Evolutionary conservation across 2,329 filamentous ascomycete species (phyloP).

Genomic region (Xylariaceae sp.): DNA sequence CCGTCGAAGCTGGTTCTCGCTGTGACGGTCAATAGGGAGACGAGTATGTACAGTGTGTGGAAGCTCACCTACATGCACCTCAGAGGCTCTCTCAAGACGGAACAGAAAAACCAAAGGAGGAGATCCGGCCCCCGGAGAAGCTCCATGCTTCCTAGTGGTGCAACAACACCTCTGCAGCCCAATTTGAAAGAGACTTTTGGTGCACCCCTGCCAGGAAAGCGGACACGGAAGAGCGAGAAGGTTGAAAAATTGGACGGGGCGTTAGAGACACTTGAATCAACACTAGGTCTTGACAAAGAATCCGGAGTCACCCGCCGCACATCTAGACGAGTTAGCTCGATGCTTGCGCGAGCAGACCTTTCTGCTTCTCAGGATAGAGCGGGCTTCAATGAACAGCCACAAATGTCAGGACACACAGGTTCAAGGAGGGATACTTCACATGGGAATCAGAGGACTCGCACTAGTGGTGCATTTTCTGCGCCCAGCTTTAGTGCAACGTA

Average conservation of each 20-base stretch:
- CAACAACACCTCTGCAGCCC: constrained; percentile 70
- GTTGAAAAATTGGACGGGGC: constrained; percentile 40
- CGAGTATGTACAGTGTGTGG: constrained; percentile 80
- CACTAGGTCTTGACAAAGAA: constrained; percentile 65
- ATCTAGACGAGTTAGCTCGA: constrained; percentile 81
- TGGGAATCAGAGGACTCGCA: constrained; percentile 59
- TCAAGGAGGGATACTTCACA: constrained; percentile 70
- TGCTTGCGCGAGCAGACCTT: constrained; percentile 81
- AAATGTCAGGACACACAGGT: constrained; percentile 35
- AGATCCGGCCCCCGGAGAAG: constrained; percentile 52
- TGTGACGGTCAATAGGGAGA: constrained; percentile 75
- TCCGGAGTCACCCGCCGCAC: constrained; percentile 52
- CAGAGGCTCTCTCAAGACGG: constrained; percentile 51
- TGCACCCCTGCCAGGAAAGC: constrained; percentile 49
- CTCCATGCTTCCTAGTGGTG: constrained; percentile 68
- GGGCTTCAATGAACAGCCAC: constrained; percentile 67
- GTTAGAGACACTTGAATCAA: constrained; percentile 60
- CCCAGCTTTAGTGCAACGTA: constrained; percentile 33
- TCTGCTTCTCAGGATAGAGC: constrained; percentile 79
- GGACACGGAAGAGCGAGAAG: constrained; percentile 47
- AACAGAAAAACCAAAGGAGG: constrained; percentile 41
- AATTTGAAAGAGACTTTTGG: constrained; percentile 76
- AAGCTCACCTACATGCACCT: constrained; percentile 71
- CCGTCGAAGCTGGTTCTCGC: constrained; percentile 60
- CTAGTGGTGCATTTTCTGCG: constrained; percentile 47